phyloP scores from a whole-genome alignment of 2,329 filamentous ascomycete genomes.

The Amesomyces nigricolor region DNA sequence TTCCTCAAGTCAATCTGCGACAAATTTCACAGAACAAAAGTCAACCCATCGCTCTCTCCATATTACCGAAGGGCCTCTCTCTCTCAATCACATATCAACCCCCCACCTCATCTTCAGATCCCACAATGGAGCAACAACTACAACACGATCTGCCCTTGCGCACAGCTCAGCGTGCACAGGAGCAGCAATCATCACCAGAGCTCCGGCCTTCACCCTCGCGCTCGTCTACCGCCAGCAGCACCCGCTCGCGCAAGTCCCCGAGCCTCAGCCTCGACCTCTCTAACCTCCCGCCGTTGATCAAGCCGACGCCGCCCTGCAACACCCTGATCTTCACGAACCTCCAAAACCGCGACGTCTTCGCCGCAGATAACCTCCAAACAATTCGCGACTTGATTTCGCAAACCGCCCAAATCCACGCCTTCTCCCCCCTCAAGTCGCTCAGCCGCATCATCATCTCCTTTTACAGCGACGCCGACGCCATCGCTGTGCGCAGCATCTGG shows the following conservation, averaged over 20 bases:
- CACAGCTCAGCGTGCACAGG: not conserved
- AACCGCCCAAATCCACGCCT: conserved; percentile 69
- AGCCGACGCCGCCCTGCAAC: conserved; percentile 73
- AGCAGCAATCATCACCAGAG: conserved; percentile 13
- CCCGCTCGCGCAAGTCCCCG: conserved; percentile 39
- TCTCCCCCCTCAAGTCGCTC: conserved; percentile 77
- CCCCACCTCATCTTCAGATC: not conserved
- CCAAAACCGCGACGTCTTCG: conserved; percentile 66
- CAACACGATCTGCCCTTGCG: conserved; percentile 6
- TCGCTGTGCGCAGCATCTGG: conserved; percentile 64
- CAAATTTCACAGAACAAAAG: not conserved
- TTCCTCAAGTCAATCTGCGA: not conserved
- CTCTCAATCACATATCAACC: not conserved
- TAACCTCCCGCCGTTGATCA: conserved; percentile 60
- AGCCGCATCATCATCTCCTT: conserved; percentile 77
- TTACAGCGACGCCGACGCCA: conserved; percentile 62
- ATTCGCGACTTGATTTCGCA: conserved; percentile 66
- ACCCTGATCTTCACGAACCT: conserved; percentile 82
- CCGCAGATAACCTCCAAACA: conserved; percentile 64
- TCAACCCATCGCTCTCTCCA: not conserved
- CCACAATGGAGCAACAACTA: conserved; percentile 18
- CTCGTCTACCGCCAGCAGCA: conserved; percentile 43
- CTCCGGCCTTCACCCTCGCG: conserved; percentile 31
- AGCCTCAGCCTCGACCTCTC: conserved; percentile 69
- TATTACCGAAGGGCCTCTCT: not conserved